Evolutionary conservation across 2,329 filamentous ascomycete species (phyloP), one percentile per base, ranked within the genome.

Genomic region (Thelonectria rubi): DNA sequence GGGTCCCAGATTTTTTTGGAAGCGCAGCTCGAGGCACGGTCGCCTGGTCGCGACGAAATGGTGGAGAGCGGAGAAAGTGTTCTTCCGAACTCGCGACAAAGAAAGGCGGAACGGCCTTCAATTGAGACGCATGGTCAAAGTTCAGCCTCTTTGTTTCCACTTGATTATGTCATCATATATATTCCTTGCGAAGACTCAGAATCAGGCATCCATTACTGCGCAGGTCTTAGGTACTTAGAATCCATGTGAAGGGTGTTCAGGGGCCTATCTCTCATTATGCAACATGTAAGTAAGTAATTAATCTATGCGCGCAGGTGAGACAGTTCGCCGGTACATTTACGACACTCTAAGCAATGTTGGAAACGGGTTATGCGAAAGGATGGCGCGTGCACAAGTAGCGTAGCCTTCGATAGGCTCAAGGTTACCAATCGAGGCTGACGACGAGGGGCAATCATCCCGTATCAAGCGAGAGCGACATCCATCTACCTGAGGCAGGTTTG

Each of bases 1-100:
- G 54, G 53, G 60, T 65, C 62, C 63, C 49, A 65, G 63, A 69
- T 50, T 71, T 71, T 70, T 74, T 68, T 66, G 64, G 66, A 55
- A 68, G 58, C 63, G 59, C 59, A 66, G 63, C 59, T 56, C 65
- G 69, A 66, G 63, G 66, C 68, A 70, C 69, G 66, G 69, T 66
- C 70, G 68, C 69, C 68, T 72, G 51, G 70, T 70, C 70, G 72
- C 69, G 72, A 65, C 63, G 54, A 54, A 48, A 65, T 64, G 60
- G 66, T 66, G 58, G 60, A 14, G 21, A 11, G 24, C 64, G 72
- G 68, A 56, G 3, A 14, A 39, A 54, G n/a, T 9, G 68, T 69
- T 17, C 48, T 66, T 46, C 66, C 61, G 64, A 5, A 6, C n/a
- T 24, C 18, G 2, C 4, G 34, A 3, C 12, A 52, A 12, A 26